Percentiles rank a stretch among this genome's conserved stretches.
These are phyloP conservation scores for Lactuca sativa DNA, from an alignment of 129 eudicot species.

Conservation along the genomic window DNA sequence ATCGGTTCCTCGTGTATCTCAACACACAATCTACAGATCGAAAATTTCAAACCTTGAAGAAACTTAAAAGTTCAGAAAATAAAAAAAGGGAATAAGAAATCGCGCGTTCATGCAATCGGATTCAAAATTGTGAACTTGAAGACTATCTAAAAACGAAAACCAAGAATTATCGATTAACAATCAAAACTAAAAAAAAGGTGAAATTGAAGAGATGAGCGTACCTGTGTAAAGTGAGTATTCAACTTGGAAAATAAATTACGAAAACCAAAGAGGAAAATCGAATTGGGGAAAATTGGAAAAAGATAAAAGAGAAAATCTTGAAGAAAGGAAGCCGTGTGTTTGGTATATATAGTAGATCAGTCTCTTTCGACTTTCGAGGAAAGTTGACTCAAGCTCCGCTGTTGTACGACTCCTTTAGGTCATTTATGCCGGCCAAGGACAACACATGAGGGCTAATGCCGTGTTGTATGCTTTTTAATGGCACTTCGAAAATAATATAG, in stretches of 20 bases:
- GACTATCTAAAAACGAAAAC: neutral
- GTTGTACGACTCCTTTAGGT: constrained; percentile 18
- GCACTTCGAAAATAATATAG: too few relatives aligned
- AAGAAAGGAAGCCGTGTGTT: constrained; percentile 10
- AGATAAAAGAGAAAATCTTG: constrained; percentile 17
- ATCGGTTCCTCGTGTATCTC: constrained; percentile 8
- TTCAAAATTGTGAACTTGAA: constrained; percentile 24
- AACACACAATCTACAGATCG: constrained; percentile 5
- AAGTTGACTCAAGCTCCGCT: neutral
- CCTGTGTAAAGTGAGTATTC: constrained; percentile 24
- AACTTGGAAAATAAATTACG: constrained; percentile 15
- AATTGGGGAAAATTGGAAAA: neutral
- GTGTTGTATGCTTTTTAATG: too few relatives aligned
- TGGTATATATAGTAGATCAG: constrained; percentile 19
- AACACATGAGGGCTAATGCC: neutral
- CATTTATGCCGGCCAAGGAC: constrained; percentile 10
- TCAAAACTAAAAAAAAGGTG: neutral
- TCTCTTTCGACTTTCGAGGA: constrained; percentile 6
- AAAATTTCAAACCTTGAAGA: constrained; percentile 8
- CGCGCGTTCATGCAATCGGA: constrained; percentile 1
- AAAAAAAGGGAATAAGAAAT: neutral
- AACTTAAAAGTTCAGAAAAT: constrained; percentile 7
- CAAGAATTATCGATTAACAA: neutral
- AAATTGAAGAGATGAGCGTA: constrained; percentile 6
- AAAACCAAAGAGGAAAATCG: constrained; percentile 7